These are phyloP conservation scores for Cryptomeria japonica DNA, from an alignment of 75 land plant genomes.

Conservation along the genomic window DNA sequence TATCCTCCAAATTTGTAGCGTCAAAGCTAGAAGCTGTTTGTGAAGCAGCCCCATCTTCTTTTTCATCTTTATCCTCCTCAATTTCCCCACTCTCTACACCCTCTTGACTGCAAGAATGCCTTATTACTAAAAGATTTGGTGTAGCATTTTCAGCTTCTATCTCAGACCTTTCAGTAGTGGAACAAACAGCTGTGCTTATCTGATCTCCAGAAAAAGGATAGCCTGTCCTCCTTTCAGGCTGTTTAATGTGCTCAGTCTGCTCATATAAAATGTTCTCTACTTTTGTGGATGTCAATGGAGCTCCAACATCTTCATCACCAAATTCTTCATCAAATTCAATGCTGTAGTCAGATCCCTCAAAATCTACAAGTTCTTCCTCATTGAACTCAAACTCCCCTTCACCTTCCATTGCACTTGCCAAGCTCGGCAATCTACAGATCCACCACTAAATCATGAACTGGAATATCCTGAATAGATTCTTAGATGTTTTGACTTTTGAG, in stretches of 20 bases:
- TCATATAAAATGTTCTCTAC: neutral
- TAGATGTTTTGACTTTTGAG: neutral
- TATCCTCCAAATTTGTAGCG: neutral
- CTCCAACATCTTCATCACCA: conserved; percentile 13
- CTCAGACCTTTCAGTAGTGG: neutral
- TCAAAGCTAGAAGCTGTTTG: conserved; percentile 13
- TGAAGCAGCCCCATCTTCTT: conserved; percentile 20
- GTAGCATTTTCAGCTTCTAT: neutral
- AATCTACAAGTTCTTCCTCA: conserved; percentile 45
- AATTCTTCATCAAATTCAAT: conserved; percentile 25
- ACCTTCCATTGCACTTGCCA: conserved; percentile 10
- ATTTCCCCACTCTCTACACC: conserved; percentile 12
- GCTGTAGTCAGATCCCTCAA: conserved; percentile 40
- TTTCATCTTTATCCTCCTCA: conserved; percentile 21
- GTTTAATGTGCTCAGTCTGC: neutral
- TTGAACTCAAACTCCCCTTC: conserved; percentile 21
- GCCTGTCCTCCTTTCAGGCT: neutral
- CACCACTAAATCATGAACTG: neutral
- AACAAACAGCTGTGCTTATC: conserved; percentile 2
- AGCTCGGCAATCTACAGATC: neutral
- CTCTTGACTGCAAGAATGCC: conserved; percentile 11
- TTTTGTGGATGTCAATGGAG: neutral
- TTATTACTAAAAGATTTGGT: neutral
- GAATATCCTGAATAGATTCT: neutral
- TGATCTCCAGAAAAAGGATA: neutral